Evolutionary conservation across 1,284 basidiomycete species (phyloP), one percentile per base, ranked within the genome.

Genomic region (Ustilago sp.): DNA sequence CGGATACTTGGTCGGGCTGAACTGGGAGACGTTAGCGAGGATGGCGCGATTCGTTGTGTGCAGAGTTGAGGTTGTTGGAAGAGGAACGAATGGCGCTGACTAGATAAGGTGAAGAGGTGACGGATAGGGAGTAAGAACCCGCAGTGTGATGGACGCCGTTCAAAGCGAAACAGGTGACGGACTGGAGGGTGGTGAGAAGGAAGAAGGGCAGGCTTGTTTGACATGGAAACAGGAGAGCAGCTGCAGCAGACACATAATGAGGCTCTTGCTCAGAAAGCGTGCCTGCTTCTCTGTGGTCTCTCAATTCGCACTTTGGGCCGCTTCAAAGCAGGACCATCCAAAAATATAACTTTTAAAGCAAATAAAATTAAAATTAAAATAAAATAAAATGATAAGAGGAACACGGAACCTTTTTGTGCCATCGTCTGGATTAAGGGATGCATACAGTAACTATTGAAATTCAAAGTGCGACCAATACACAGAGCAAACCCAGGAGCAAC

Each of bases 401-500:
- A 43, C n/a, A 19, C n/a, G n/a, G 48, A 51, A 53, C 31, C 51
- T 12, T 36, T 23, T 23, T 31, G 48, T 50, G 48, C 48, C 48
- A 50, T 34, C 48, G 13, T 50, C 48, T 50, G 31, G 28, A 31
- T 8, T 39, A 39, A 39, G 38, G 38, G 38, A 39, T 39, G 38
- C 38, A 39, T 39, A 39, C 38, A 17, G 9, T 39, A 17, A 23
- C 45, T 11, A 48, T 48, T 35, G 35, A 53, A 53, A 34, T 52
- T 35, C 32, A 53, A 53, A 53, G 51, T 53, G 34, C 51, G 51
- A 35, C 34, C 8, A 19, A 53, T 34, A 23, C 48, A 45, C 13
- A 43, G 6, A 13, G 15, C 12, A 43, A 12, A 43, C n/a, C 39
- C 13, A 13, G 39, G 43, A 45, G 43, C 43, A 11, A 45, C 11